These are phyloP conservation scores for Pythium folliculosum DNA, from an alignment of 352 stramenopile genomes.

Conservation along the genomic window DNA sequence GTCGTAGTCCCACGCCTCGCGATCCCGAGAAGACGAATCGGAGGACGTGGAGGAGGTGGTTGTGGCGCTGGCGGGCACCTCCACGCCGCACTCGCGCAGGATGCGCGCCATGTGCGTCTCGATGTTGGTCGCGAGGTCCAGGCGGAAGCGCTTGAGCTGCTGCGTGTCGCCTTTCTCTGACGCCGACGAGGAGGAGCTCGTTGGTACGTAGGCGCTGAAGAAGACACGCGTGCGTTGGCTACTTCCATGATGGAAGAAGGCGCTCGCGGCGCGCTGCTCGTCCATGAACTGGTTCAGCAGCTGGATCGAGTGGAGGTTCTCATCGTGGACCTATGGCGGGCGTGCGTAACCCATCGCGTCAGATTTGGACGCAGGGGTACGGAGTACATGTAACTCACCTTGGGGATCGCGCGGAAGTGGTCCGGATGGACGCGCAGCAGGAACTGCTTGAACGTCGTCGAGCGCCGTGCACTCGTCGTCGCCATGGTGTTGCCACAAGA, in stretches of 20 bases:
- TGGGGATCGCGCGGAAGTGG: slow-evolving; percentile 57
- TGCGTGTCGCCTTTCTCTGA: neutral
- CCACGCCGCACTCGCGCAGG: slow-evolving; percentile 51
- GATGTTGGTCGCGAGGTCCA: slow-evolving; percentile 47
- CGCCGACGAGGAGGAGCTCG: too few species aligned
- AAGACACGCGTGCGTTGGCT: slow-evolving; percentile 21
- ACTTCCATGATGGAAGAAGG: neutral
- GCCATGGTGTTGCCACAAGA: neutral
- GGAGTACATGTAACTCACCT: slow-evolving; percentile 19
- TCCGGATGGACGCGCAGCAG: slow-evolving; percentile 70
- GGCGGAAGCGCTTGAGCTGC: slow-evolving; percentile 45
- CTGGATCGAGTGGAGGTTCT: slow-evolving; percentile 71
- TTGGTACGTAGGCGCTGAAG: slow-evolving; percentile 25
- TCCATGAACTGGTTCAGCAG: slow-evolving; percentile 77
- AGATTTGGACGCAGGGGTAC: too few species aligned
- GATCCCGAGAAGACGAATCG: neutral
- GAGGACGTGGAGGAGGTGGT: neutral
- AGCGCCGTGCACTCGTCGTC: slow-evolving; percentile 24
- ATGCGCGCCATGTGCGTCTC: slow-evolving; percentile 54
- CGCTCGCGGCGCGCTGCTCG: slow-evolving; percentile 27
- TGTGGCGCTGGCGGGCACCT: slow-evolving; percentile 6
- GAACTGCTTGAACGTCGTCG: slow-evolving; percentile 68
- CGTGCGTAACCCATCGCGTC: too few species aligned
- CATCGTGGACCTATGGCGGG: slow-evolving; percentile 45
- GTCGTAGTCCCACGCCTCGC: slow-evolving; percentile 16